These are phyloP conservation scores for Tylopilus sp. DNA, from an alignment of 1,284 basidiomycete genomes.

Conservation along the genomic window DNA sequence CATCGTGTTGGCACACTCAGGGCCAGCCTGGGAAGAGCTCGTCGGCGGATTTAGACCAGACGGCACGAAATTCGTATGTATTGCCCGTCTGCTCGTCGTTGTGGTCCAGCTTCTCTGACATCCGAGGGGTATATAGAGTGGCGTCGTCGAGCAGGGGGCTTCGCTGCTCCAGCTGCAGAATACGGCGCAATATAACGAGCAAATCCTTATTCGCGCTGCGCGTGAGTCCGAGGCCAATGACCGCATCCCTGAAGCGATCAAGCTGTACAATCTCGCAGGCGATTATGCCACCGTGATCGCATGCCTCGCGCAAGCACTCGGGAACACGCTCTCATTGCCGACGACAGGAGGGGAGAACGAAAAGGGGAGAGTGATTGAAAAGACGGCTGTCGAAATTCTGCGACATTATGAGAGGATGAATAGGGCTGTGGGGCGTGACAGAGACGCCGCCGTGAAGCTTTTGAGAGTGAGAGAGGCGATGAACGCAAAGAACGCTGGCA, in stretches of 20 bases:
- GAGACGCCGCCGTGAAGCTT: slow-evolving; percentile 74
- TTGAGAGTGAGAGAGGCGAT: slow-evolving; percentile 83
- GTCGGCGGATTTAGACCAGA: slow-evolving; percentile 89
- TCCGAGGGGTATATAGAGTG: slow-evolving; percentile 49
- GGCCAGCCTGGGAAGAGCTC: slow-evolving; percentile 83
- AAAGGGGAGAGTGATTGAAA: slow-evolving; percentile 67
- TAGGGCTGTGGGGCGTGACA: slow-evolving; percentile 69
- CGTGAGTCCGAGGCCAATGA: slow-evolving; percentile 72
- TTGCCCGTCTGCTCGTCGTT: not conserved
- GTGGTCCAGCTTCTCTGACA: slow-evolving; percentile 6
- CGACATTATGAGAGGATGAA: slow-evolving; percentile 84
- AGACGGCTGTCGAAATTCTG: slow-evolving; percentile 80
- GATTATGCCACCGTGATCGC: slow-evolving; percentile 87
- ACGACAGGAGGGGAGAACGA: slow-evolving; percentile 61
- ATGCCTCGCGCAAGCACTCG: slow-evolving; percentile 86
- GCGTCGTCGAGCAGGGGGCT: slow-evolving; percentile 83
- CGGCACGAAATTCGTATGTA: slow-evolving; percentile 80
- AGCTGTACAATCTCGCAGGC: slow-evolving; percentile 93
- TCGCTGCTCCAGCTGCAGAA: slow-evolving; percentile 74
- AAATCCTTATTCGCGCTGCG: slow-evolving; percentile 83
- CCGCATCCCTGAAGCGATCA: slow-evolving; percentile 87
- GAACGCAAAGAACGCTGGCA: slow-evolving; percentile 68
- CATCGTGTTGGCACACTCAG: slow-evolving; percentile 82
- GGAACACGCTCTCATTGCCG: slow-evolving; percentile 75
- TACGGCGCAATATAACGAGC: slow-evolving; percentile 71